Evolutionary conservation across 78 protist genomes (phyloP).

Genomic region (Andalucia godoyi): DNA sequence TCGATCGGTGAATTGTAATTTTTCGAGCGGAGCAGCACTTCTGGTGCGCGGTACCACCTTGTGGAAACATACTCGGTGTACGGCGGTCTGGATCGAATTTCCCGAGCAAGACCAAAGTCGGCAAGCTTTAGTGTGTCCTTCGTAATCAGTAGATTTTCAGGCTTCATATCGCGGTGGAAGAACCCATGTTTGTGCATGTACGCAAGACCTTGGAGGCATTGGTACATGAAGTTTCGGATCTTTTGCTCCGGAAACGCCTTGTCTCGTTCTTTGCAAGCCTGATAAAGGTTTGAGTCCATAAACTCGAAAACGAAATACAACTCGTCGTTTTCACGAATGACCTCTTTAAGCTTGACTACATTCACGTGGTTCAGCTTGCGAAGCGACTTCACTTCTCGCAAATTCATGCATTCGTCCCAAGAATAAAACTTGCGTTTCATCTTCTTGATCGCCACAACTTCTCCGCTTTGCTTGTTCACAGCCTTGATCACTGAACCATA

Average conservation of each 20-base stretch:
- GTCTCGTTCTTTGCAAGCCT: conserved; percentile 51
- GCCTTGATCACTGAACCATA: conserved; percentile 67
- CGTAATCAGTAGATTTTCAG: conserved; percentile 76
- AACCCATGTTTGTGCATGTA: conserved; percentile 80
- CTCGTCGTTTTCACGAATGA: conserved; percentile 79
- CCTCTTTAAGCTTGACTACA: conserved; percentile 88
- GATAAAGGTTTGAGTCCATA: conserved; percentile 73
- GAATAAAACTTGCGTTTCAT: conserved; percentile 79
- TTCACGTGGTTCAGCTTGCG: conserved; percentile 83
- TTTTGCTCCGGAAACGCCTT: conserved; percentile 1
- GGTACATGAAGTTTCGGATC: conserved; percentile 23
- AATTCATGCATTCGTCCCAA: conserved; percentile 81
- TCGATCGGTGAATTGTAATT: conserved; percentile 68
- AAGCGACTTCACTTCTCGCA: conserved; percentile 76
- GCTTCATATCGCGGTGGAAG: conserved; percentile 93
- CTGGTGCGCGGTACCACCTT: conserved; percentile 97
- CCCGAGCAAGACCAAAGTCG: conserved; percentile 95
- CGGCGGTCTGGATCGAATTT: conserved; percentile 85
- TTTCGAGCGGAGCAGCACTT: conserved; percentile 66
- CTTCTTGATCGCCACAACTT: conserved; percentile 88
- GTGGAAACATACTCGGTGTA: conserved; percentile 94
- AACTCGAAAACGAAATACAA: conserved; percentile 88
- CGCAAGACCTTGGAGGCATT: conserved; percentile 74
- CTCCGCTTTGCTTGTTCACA: conserved; percentile 30
- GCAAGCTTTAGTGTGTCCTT: conserved; percentile 74